Percentiles rank a stretch among this genome's conserved stretches.
Evolutionary conservation across 805 yeast species (phyloP).

Genomic region (Yarrowia phangngaensis): DNA sequence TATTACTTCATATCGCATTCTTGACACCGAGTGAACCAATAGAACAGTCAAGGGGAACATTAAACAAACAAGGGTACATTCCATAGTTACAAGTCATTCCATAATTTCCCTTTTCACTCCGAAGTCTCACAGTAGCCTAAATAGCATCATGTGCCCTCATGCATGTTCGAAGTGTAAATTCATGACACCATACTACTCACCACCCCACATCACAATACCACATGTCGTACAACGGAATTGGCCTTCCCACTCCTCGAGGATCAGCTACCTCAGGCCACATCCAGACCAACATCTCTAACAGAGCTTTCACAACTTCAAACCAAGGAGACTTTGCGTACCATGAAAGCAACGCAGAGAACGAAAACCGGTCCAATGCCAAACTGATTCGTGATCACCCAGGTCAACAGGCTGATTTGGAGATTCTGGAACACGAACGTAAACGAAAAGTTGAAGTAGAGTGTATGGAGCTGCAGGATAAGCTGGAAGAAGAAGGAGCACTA

Average conservation of each 20-base stretch:
- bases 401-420: slow-evolving; percentile 33
- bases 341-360: slow-evolving; percentile 22
- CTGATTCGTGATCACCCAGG: slow-evolving; percentile 27
- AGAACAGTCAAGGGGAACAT: no score
- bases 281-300: slow-evolving; percentile 34
- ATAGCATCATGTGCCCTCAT: no score
- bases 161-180: no score
- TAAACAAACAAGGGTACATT: no score
- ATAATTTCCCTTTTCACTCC: no score
- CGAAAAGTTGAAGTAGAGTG: slow-evolving; percentile 36
- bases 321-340: slow-evolving; percentile 32
- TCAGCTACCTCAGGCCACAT: slow-evolving; percentile 40
- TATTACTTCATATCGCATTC: no score
- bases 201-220: background rate
- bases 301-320: slow-evolving; percentile 5
- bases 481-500: slow-evolving; percentile 33
- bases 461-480: slow-evolving; percentile 32
- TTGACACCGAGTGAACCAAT: no score
- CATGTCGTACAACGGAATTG: slow-evolving; percentile 42
- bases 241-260: slow-evolving; percentile 38
- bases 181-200: no score
- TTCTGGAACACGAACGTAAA: slow-evolving; percentile 35
- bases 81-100: no score
- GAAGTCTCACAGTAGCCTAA: no score
- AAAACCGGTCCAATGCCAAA: slow-evolving; percentile 25